These are phyloP conservation scores for Filobasidium wieringae DNA, from an alignment of 768 basidiomycete genomes.

Conservation along the genomic window DNA sequence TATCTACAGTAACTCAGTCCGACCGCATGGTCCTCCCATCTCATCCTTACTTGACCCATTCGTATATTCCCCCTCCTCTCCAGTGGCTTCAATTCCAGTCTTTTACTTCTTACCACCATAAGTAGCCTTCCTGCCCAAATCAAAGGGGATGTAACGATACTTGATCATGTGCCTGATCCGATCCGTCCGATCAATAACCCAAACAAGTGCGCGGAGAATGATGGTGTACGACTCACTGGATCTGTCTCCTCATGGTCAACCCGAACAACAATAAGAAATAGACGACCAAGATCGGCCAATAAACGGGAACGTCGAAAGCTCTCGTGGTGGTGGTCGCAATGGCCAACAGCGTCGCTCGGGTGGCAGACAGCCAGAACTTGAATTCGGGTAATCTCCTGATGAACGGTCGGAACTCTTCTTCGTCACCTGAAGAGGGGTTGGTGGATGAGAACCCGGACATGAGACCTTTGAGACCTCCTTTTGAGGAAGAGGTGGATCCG, in stretches of 20 bases:
- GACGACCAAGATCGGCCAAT: conserved; percentile 95
- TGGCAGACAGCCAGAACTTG: conserved; percentile 66
- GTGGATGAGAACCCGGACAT: conserved; percentile 31
- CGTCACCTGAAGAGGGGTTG: conserved; percentile 44
- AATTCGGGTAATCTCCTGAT: conserved; percentile 70
- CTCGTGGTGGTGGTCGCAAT: conserved; percentile 68
- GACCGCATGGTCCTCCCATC: no score
- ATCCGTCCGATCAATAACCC: not conserved
- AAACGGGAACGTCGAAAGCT: conserved; percentile 89
- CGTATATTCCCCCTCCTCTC: no score
- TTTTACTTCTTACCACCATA: conserved; percentile 48
- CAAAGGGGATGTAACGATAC: conserved; percentile 93
- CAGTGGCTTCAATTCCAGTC: no score
- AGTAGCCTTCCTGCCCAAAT: conserved; percentile 82
- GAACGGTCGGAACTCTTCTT: conserved; percentile 96
- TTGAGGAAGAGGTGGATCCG: not conserved
- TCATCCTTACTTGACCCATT: no score
- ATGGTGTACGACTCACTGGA: conserved; percentile 55
- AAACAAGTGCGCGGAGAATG: not conserved
- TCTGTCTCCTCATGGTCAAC: conserved; percentile 89
- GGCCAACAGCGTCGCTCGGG: conserved; percentile 73
- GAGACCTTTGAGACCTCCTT: conserved; percentile 27
- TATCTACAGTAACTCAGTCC: no score
- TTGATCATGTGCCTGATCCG: conserved; percentile 85
- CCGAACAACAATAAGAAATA: conserved; percentile 94